Base-by-base conservation (phyloP, 2,329 filamentous ascomycete genomes). In the Parastagonospora nodorum region DNA sequence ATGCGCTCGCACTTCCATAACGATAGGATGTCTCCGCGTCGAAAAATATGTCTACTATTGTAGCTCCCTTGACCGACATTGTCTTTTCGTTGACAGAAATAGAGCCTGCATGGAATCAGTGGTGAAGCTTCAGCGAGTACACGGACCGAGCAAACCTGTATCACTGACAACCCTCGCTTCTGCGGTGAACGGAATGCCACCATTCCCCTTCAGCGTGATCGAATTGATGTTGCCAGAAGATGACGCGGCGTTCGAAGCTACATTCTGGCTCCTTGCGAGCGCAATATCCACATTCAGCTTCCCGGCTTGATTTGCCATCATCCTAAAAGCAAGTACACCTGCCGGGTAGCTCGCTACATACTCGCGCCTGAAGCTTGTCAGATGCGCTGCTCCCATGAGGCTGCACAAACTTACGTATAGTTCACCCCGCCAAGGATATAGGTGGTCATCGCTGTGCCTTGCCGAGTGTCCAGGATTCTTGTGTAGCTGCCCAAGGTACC, bases 31-130 rank as follows among this genome's bases (percentile, higher is more conserved):
- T 57, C 33, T 59, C 53, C 14, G 53, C 48, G 31, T 59, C 46
- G 40, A 57, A 59, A 43, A 52, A 59, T 8, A 57, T 54, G 27
- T 59, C 53, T 8, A 59, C 41, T 4, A 50, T 54, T 19, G 44
- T 51, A 2, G 56, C 56, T 2, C 40, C 45, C 33, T 44, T 44
- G 32, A 44, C 31, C 2, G 37, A 42, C 11, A 57, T 45, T 6
- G 42, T 30, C 29, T 47, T 48, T 11, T 48, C 51, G 33, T 45
- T 38, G 6, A 40, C 30, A 5, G 45, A 31, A 4, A 50, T 38
- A 33, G 40, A 47, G 29, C 51, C 51, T 57, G n/a, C 14, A 29
- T 11, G 7, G 2, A 29, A 39, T 42, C 11, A 12, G 14, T 39
- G 40, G 30, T 39, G n/a, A 36, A 14, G 5, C 2, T 15, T 15